These are phyloP conservation scores for Wickerhamiella parazyma DNA, from an alignment of 805 yeast genomes.

Conservation along the genomic window DNA sequence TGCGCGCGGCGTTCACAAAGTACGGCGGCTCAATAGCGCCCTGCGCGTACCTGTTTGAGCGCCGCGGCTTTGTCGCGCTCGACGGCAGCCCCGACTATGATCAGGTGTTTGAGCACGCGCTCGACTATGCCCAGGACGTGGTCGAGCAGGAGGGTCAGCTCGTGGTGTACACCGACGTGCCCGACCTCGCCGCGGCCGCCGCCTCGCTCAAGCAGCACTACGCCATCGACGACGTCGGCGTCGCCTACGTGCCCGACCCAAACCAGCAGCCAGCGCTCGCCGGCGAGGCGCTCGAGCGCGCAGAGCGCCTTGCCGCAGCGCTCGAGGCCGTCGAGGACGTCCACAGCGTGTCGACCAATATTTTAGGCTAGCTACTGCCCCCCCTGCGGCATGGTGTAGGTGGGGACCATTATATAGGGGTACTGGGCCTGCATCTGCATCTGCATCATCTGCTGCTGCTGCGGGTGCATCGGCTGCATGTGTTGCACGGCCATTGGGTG, in stretches of 20 bases:
- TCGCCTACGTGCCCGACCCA: conserved; percentile 55
- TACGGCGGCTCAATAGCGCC: conserved; percentile 54
- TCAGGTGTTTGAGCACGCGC: conserved; percentile 54
- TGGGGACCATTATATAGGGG: conserved; percentile 9
- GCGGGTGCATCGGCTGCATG: background rate
- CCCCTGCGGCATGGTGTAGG: conserved; percentile 6
- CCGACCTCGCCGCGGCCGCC: conserved; percentile 49
- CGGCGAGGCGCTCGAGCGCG: conserved; percentile 38
- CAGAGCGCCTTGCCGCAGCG: conserved; percentile 42
- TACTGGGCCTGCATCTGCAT: background rate
- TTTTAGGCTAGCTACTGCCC: conserved; percentile 6
- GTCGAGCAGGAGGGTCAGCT: conserved; percentile 29
- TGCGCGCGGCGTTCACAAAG: conserved; percentile 63
- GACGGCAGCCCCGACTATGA: conserved; percentile 35
- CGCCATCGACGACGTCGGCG: conserved; percentile 55
- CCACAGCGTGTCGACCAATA: conserved; percentile 63
- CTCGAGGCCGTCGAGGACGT: conserved; percentile 79
- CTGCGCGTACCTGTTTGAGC: conserved; percentile 61
- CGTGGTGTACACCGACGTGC: conserved; percentile 50
- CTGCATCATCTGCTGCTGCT: conserved; percentile 2
- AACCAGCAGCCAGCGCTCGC: conserved; percentile 46
- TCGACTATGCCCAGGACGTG: conserved; percentile 51
- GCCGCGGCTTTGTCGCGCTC: conserved; percentile 58
- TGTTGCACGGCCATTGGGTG: background rate
- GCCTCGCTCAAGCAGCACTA: conserved; percentile 42